Evolutionary conservation across 805 yeast genomes (phyloP).

Genomic region (Lachancea kluyveri): DNA sequence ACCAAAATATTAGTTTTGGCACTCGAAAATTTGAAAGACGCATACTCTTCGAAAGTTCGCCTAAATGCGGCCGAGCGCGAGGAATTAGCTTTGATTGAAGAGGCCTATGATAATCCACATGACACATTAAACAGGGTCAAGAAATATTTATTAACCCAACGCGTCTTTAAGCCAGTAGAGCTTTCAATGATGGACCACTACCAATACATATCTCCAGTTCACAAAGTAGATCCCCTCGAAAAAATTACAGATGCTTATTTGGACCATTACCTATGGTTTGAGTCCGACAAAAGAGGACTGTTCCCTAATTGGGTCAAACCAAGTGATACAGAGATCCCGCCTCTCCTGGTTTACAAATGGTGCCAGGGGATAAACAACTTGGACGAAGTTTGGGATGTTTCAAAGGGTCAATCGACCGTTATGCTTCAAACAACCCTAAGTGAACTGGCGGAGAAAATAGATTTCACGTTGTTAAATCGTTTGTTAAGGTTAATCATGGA

Average conservation of each 20-base stretch:
- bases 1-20: conserved; percentile 87
- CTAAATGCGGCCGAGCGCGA: conserved; percentile 84
- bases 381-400: conserved; percentile 69
- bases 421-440: conserved; percentile 71
- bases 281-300: conserved; percentile 76
- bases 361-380: conserved; percentile 83
- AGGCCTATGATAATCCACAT: conserved; percentile 95
- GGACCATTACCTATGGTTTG: conserved; percentile 95
- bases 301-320: conserved; percentile 98
- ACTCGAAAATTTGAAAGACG: conserved; percentile 78
- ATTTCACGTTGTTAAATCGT: conserved; percentile 79
- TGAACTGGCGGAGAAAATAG: conserved; percentile 78
- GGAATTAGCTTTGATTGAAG: conserved; percentile 88
- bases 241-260: conserved; percentile 94
- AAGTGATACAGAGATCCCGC: conserved; percentile 89
- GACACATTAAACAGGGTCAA: conserved; percentile 84
- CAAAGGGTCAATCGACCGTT: conserved; percentile 72
- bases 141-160: conserved; percentile 72
- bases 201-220: conserved; percentile 78
- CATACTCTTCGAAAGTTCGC: conserved; percentile 67
- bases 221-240: conserved; percentile 84
- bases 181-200: conserved; percentile 90
- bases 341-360: conserved; percentile 88
- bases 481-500: conserved; percentile 76
- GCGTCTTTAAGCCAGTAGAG: conserved; percentile 86